Evolutionary conservation across 805 yeast species (phyloP).

Genomic region (Wickerhamomyces ciferrii): DNA sequence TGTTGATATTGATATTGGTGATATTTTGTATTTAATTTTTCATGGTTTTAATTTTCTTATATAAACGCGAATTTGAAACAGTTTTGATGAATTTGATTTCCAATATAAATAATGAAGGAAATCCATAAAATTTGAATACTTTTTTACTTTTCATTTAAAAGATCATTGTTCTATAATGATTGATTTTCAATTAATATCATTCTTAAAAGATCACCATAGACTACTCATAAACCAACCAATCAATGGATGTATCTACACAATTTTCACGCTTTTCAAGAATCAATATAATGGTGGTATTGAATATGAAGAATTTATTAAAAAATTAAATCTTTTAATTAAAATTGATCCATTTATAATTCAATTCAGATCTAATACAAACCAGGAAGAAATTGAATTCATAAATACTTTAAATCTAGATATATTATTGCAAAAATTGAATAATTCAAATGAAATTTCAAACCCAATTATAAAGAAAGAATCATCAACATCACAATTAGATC

Average conservation of each 20-base stretch:
- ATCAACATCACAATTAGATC: not conserved
- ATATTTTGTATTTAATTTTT: too few relatives aligned
- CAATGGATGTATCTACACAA: conserved; percentile 7
- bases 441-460: not conserved
- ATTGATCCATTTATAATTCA: conserved; percentile 10
- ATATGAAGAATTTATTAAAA: conserved; percentile 4
- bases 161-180: too few relatives aligned
- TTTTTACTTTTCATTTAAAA: too few relatives aligned
- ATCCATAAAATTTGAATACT: too few relatives aligned
- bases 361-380: not conserved
- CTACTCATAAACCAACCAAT: conserved; percentile 10
- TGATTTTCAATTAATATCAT: conserved; percentile 1
- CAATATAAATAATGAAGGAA: too few relatives aligned
- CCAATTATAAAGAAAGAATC: not conserved
- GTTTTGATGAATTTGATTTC: too few relatives aligned
- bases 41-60: too few relatives aligned
- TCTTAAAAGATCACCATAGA: conserved; percentile 6
- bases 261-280: conserved; percentile 9
- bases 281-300: not conserved
- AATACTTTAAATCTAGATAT: conserved; percentile 10
- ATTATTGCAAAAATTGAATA: not conserved
- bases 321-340: conserved; percentile 2
- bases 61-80: too few relatives aligned
- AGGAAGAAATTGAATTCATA: conserved; percentile 9
- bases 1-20: too few relatives aligned